Percentiles rank a stretch among this genome's conserved stretches.
Conservation (phyloP, 1,284 basidiomycete species). For the Chiua sp. region DNA sequence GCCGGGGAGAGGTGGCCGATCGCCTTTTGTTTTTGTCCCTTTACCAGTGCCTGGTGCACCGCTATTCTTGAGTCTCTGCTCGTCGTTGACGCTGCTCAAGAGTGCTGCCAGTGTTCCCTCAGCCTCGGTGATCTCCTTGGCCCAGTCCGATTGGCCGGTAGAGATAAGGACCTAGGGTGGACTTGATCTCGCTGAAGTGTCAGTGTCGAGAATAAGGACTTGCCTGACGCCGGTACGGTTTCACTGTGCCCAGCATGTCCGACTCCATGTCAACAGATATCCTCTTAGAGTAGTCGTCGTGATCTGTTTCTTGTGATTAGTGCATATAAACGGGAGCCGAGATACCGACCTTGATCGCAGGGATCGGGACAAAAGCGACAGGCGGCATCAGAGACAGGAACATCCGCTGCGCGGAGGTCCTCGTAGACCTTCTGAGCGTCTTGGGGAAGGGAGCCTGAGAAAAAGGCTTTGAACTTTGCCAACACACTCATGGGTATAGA, state of each 20-base stretch:
- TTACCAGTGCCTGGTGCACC: constrained; percentile 33
- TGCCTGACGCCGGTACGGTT: constrained; percentile 82
- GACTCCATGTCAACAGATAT: constrained; percentile 81
- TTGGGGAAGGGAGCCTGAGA: constrained; percentile 23
- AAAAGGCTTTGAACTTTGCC: constrained; percentile 31
- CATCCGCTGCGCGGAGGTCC: constrained; percentile 52
- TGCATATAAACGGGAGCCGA: constrained; percentile 1
- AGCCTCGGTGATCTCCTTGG: constrained; percentile 72
- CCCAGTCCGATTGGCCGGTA: constrained; percentile 90
- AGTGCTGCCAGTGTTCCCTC: constrained; percentile 70
- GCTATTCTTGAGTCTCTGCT: constrained; percentile 21
- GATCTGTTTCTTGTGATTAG: constrained; percentile 48
- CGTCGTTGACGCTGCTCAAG: constrained; percentile 48
- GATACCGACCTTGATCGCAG: constrained; percentile 66
- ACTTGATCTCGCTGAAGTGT: background rate
- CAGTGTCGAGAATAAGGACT: constrained; percentile 20
- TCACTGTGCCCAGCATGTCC: constrained; percentile 82
- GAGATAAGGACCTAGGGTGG: constrained; percentile 76
- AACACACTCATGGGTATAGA: constrained; percentile 38
- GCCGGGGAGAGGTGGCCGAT: constrained; percentile 43
- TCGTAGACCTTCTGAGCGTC: constrained; percentile 41
- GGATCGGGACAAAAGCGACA: constrained; percentile 82
- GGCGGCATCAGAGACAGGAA: constrained; percentile 73
- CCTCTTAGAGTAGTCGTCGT: constrained; percentile 72
- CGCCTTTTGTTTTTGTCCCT: constrained; percentile 19